These are phyloP conservation scores for Aotearoamyces nothofagi DNA, from an alignment of 2,329 filamentous ascomycete species.

Conservation along the genomic window DNA sequence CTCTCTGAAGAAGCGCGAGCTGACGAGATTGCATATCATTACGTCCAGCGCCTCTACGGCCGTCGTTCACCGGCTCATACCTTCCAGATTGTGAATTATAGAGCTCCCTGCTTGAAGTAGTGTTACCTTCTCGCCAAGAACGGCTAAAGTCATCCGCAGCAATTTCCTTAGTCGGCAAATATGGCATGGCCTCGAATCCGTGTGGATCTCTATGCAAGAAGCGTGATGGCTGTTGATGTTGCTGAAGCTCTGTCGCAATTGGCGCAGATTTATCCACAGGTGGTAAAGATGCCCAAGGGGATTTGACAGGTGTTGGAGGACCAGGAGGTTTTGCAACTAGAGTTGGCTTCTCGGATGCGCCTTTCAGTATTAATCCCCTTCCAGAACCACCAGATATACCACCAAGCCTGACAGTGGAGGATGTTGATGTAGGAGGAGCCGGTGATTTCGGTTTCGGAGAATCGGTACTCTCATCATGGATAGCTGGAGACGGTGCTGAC, in stretches of 20 bases:
- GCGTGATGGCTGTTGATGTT: slow-evolving; percentile 28
- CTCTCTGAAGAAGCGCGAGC: slow-evolving; percentile 65
- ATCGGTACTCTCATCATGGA: slow-evolving; percentile 13
- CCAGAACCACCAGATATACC: slow-evolving; percentile 17
- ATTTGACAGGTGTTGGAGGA: slow-evolving; percentile 60
- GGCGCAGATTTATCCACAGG: slow-evolving; percentile 72
- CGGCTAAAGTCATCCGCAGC: slow-evolving; percentile 88
- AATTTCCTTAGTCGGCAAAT: slow-evolving; percentile 60
- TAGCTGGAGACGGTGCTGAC: slow-evolving; percentile 11
- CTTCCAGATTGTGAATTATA: slow-evolving; percentile 93
- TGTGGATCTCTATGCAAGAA: slow-evolving; percentile 39
- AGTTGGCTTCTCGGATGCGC: slow-evolving; percentile 54
- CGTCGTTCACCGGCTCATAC: slow-evolving; percentile 75
- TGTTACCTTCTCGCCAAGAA: slow-evolving; percentile 59
- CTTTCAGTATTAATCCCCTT: slow-evolving; percentile 51
- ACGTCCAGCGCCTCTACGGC: slow-evolving; percentile 52
- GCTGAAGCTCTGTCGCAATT: slow-evolving; percentile 39
- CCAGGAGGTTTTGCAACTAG: slow-evolving; percentile 57
- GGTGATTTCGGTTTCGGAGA: slow-evolving; percentile 16
- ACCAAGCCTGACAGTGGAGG: slow-evolving; percentile 15
- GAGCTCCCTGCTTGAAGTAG: slow-evolving; percentile 54
- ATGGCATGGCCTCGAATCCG: slow-evolving; percentile 35
- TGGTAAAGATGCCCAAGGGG: slow-evolving; percentile 79
- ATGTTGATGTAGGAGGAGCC: slow-evolving; percentile 15
- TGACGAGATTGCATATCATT: slow-evolving; percentile 54